Evolutionary conservation across 176 grass and related monocot genomes (phyloP), one percentile per base, ranked within the genome.

Genomic region (Carex littledalei): DNA sequence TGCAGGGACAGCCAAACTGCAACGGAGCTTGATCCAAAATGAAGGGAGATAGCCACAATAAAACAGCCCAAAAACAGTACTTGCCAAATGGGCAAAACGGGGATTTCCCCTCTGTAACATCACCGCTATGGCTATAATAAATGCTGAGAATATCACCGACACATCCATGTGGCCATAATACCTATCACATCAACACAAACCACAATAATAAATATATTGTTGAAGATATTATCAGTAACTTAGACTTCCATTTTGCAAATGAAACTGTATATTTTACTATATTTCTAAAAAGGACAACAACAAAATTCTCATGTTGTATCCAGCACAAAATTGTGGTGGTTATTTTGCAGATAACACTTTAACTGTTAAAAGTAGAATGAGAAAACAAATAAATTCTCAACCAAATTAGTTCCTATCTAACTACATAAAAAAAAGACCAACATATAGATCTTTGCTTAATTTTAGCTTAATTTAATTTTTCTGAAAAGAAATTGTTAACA

Each of bases 11-110:
- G 93, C 76, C 63, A 99, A 88, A 58, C 93, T 93, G 13, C 89
- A 95, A 31, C 93, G 96, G 15, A 99, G 96, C 78, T 99, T 99
- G 78, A 99, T 87, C 96, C 96, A 99, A 88, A 99, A 99, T 79
- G 90, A 95, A 79, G 96, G 90, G 84, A 99, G 93, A 90, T 99
- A 99, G 31, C 96, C 96, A 24, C 96, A 99, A 35, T 99, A 99
- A 90, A 99, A 99, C 55, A 99, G 85, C 58, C 93, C 96, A 83
- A 99, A 99, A 69, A 99, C 90, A 78, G 91, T 92, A 91, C 96
- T 95, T 90, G 92, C 94, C 80, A 99, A 84, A 86, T 99, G 96
- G 5, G 91, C 88, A 86, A 99, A 99, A 86, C 91, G 91, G 64
- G 96, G 96, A 89, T 94, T 99, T 76, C 91, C 93, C 87, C 93